A percentile compares a stretch with the other conserved stretches of the same genome.
Conservation (phyloP, 306 rosid genomes). For the Casuarina glauca region DNA sequence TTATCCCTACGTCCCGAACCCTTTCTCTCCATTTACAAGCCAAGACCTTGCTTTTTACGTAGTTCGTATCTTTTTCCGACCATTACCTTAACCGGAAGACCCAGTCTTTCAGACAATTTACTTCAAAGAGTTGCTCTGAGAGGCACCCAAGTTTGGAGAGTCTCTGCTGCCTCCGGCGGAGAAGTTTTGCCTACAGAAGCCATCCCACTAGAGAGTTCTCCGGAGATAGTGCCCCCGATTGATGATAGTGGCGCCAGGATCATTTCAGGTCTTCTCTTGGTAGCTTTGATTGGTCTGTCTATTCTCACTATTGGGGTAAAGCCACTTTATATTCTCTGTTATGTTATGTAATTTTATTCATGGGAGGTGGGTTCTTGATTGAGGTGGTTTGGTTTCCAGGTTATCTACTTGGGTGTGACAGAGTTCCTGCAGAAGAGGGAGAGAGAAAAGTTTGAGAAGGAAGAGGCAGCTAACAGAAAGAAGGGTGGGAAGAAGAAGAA, state of each 20-base stretch:
- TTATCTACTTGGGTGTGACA: slow-evolving; percentile 71
- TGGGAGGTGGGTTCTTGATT: neutral
- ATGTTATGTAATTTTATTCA: neutral
- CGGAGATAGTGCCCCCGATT: slow-evolving; percentile 46
- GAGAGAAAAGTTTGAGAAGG: slow-evolving; percentile 83
- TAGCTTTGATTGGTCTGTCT: slow-evolving; percentile 71
- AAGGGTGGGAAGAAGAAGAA: slow-evolving; percentile 52
- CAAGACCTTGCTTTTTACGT: slow-evolving; percentile 25
- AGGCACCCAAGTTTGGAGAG: slow-evolving; percentile 26
- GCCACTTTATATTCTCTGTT: neutral
- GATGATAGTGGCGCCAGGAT: slow-evolving; percentile 48
- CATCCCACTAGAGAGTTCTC: slow-evolving; percentile 41
- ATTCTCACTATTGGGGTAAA: slow-evolving; percentile 82
- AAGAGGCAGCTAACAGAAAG: slow-evolving; percentile 46
- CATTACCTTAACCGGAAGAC: slow-evolving; percentile 22
- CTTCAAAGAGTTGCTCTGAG: slow-evolving; percentile 7
- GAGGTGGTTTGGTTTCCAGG: slow-evolving; percentile 41
- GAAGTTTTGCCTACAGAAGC: slow-evolving; percentile 45
- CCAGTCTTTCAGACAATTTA: slow-evolving; percentile 29
- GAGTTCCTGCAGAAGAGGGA: slow-evolving; percentile 88
- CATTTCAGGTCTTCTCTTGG: slow-evolving; percentile 61
- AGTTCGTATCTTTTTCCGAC: slow-evolving; percentile 19
- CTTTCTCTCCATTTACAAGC: slow-evolving; percentile 34
- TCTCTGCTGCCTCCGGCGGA: slow-evolving; percentile 39
- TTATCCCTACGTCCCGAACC: slow-evolving; percentile 45